phyloP scores from a whole-genome alignment of 2,329 filamentous ascomycete species.

The Aspergillus sp. region DNA sequence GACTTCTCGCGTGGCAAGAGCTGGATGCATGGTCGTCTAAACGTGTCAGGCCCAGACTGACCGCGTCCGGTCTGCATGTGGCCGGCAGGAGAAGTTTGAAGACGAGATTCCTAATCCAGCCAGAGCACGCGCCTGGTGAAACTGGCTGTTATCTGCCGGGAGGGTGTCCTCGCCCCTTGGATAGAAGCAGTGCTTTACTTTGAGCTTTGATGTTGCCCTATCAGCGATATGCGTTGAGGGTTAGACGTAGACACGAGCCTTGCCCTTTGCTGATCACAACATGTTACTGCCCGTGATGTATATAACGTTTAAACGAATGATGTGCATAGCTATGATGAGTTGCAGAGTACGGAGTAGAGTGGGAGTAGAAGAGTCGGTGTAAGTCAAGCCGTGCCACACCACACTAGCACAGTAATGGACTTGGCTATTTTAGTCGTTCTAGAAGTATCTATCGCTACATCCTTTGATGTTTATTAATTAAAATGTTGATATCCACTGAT shows the following conservation, averaged over 20 bases:
- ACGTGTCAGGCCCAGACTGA: not conserved
- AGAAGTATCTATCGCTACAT: not conserved
- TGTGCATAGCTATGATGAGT: not conserved
- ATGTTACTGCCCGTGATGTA: conserved; percentile 1
- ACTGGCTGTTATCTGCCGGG: not conserved
- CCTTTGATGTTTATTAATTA: too few relatives aligned
- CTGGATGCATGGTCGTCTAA: conserved; percentile 4
- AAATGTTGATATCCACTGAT: too few relatives aligned
- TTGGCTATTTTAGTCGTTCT: too few relatives aligned
- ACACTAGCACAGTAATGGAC: not conserved
- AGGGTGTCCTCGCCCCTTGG: not conserved
- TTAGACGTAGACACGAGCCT: conserved; percentile 1
- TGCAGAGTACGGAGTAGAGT: not conserved
- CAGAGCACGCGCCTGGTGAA: not conserved
- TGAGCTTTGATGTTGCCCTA: not conserved
- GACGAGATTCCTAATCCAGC: not conserved
- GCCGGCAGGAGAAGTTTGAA: not conserved
- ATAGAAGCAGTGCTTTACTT: conserved; percentile 1
- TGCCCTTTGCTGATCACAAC: not conserved
- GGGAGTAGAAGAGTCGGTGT: not conserved
- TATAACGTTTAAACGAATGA: conserved; percentile 5
- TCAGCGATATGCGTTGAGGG: not conserved
- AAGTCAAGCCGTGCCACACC: not conserved
- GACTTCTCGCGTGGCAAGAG: conserved; percentile 3
- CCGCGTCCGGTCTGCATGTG: not conserved